Conservation (phyloP, 306 rosid genomes). For the Glycine latifolia region DNA sequence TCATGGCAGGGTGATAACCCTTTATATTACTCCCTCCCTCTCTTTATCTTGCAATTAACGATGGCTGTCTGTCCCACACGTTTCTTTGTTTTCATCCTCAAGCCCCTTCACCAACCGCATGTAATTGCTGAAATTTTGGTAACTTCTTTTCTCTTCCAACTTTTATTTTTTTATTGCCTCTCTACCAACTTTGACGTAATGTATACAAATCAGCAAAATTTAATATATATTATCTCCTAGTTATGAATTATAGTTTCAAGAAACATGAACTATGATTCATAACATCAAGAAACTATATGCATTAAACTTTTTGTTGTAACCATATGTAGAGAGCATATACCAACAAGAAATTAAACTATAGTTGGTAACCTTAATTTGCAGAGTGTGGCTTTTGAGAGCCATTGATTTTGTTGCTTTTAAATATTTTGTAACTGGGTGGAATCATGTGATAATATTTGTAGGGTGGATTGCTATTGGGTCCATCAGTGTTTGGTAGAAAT, state of each 20-base stretch:
- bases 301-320: too few species aligned
- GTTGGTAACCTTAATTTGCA: too few species aligned
- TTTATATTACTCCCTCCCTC: conserved; percentile 75
- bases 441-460: conserved; percentile 23
- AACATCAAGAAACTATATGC: too few species aligned
- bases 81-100: conserved; percentile 64
- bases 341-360: too few species aligned
- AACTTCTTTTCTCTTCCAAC: background rate
- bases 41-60: conserved; percentile 71
- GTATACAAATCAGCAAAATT: too few species aligned
- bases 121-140: conserved; percentile 82
- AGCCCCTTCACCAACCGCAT: conserved; percentile 84
- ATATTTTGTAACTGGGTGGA: background rate
- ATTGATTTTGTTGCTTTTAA: too few species aligned
- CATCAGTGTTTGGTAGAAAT: conserved; percentile 72
- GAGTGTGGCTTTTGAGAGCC: too few species aligned
- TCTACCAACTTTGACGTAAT: background rate
- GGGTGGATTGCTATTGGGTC: conserved; percentile 93
- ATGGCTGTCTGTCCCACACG: conserved; percentile 71
- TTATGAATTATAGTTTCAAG: too few species aligned
- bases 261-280: too few species aligned
- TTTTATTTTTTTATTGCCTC: background rate
- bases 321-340: too few species aligned
- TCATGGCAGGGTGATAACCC: conserved; percentile 78
- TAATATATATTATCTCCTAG: too few species aligned